These are phyloP conservation scores for Fusarium nygamai DNA, from an alignment of 2,329 filamentous ascomycete genomes.

Conservation along the genomic window DNA sequence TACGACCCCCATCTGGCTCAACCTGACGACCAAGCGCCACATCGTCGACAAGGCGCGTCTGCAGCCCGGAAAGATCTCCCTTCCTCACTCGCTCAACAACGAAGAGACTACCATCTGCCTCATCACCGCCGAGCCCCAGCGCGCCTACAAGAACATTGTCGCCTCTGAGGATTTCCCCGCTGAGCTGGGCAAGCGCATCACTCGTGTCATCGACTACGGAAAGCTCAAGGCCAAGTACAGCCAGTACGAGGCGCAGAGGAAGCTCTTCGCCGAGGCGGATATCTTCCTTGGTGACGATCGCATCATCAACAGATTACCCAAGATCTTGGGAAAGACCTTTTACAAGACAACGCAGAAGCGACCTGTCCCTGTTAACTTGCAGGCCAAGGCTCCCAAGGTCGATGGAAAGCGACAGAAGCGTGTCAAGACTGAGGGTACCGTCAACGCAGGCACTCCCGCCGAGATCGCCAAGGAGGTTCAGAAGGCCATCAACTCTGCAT, in stretches of 20 bases:
- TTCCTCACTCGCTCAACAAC: slow-evolving; percentile 80
- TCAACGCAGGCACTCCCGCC: slow-evolving; percentile 64
- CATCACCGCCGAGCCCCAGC: slow-evolving; percentile 83
- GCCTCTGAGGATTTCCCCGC: slow-evolving; percentile 76
- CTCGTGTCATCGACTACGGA: slow-evolving; percentile 79
- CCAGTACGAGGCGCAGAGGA: slow-evolving; percentile 86
- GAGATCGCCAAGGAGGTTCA: slow-evolving; percentile 84
- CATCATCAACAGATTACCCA: slow-evolving; percentile 78
- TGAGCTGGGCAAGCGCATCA: slow-evolving; percentile 73
- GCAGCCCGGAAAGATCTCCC: slow-evolving; percentile 83
- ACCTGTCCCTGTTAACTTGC: slow-evolving; percentile 83
- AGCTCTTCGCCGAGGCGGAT: slow-evolving; percentile 87
- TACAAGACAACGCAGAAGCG: slow-evolving; percentile 86
- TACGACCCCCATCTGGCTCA: slow-evolving; percentile 69
- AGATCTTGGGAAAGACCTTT: slow-evolving; percentile 88
- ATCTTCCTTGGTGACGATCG: slow-evolving; percentile 93
- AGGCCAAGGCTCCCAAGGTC: slow-evolving; percentile 68
- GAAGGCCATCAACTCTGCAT: slow-evolving; percentile 78
- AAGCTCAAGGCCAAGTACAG: slow-evolving; percentile 87
- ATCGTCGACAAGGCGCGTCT: slow-evolving; percentile 78
- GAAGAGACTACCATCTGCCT: slow-evolving; percentile 79
- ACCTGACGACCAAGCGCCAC: slow-evolving; percentile 72
- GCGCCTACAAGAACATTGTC: slow-evolving; percentile 89
- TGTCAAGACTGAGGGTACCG: slow-evolving; percentile 54
- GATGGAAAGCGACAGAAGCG: slow-evolving; percentile 68